These are phyloP conservation scores for Paulownia fortunei DNA, from an alignment of 257 asterid species.

Conservation along the genomic window DNA sequence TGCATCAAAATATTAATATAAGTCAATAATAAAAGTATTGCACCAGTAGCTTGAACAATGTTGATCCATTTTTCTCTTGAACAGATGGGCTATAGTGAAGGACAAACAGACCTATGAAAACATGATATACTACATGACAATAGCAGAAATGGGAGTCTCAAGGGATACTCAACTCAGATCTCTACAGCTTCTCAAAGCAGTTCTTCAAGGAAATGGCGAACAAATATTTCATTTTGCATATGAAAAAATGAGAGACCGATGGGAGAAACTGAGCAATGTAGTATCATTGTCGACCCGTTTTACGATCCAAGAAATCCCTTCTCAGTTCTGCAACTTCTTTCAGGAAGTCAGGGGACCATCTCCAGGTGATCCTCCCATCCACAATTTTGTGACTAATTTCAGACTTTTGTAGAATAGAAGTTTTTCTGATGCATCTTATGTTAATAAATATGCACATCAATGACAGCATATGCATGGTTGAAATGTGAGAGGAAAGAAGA, in stretches of 20 bases:
- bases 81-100: slow-evolving; percentile 68
- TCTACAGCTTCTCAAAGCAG: slow-evolving; percentile 45
- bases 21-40: no score
- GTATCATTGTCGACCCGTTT: slow-evolving; percentile 47
- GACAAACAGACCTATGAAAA: slow-evolving; percentile 45
- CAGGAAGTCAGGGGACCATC: slow-evolving; percentile 62
- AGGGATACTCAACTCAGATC: slow-evolving; percentile 57
- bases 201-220: slow-evolving; percentile 42
- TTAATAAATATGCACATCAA: not conserved
- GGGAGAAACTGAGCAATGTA: slow-evolving; percentile 48
- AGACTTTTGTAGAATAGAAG: not conserved
- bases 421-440: not conserved
- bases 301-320: slow-evolving; percentile 55
- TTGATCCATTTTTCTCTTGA: not conserved
- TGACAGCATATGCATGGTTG: slow-evolving; percentile 51
- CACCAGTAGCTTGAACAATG: no score
- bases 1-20: no score
- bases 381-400: not conserved
- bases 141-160: slow-evolving; percentile 46
- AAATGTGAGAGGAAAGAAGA: slow-evolving; percentile 52
- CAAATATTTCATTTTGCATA: slow-evolving; percentile 48
- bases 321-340: slow-evolving; percentile 56
- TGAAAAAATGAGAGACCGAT: slow-evolving; percentile 47
- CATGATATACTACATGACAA: slow-evolving; percentile 25
- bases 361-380: slow-evolving; percentile 61